A percentile compares a stretch with the other conserved stretches of the same genome.
Evolutionary conservation across 164 flowering plant genomes (phyloP).

Genomic region (Nymphaea thermarum): DNA sequence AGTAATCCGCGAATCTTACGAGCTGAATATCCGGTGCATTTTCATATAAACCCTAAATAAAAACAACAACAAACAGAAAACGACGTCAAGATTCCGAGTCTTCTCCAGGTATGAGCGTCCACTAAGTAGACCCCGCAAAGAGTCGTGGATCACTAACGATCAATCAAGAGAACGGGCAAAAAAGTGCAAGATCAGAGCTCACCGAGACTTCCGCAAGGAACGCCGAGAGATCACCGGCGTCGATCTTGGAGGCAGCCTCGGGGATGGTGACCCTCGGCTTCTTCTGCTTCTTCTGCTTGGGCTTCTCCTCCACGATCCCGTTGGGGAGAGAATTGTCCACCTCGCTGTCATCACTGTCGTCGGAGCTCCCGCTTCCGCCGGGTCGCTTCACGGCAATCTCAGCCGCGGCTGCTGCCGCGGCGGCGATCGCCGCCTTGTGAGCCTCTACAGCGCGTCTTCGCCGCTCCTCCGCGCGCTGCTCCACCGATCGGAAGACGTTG

Average conservation of each 20-base stretch:
- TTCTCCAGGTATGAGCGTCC: no score
- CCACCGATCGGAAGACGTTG: conserved; percentile 25
- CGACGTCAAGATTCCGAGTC: no score
- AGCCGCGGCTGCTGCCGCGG: background rate
- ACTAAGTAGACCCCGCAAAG: no score
- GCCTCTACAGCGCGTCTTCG: conserved; percentile 19
- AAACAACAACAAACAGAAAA: background rate
- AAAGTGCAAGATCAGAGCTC: conserved; percentile 6
- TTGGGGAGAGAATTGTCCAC: conserved; percentile 8
- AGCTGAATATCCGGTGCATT: conserved; percentile 51
- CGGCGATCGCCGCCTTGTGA: conserved; percentile 14
- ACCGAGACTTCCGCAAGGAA: conserved; percentile 53
- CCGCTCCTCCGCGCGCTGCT: conserved; percentile 29
- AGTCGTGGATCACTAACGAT: no score
- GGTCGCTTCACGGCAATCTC: background rate
- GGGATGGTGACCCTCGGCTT: conserved; percentile 35
- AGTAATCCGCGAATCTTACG: conserved; percentile 78
- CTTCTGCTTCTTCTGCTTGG: conserved; percentile 32
- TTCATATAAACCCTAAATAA: conserved; percentile 40
- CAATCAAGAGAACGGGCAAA: no score
- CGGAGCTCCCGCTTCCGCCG: background rate
- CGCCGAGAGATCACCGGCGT: conserved; percentile 25
- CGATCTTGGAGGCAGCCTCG: conserved; percentile 38
- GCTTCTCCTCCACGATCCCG: conserved; percentile 18
- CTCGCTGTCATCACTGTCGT: conserved; percentile 13